phyloP scores from a whole-genome alignment of 495 filamentous ascomycete genomes.

The Talaromyces wortmannii region DNA sequence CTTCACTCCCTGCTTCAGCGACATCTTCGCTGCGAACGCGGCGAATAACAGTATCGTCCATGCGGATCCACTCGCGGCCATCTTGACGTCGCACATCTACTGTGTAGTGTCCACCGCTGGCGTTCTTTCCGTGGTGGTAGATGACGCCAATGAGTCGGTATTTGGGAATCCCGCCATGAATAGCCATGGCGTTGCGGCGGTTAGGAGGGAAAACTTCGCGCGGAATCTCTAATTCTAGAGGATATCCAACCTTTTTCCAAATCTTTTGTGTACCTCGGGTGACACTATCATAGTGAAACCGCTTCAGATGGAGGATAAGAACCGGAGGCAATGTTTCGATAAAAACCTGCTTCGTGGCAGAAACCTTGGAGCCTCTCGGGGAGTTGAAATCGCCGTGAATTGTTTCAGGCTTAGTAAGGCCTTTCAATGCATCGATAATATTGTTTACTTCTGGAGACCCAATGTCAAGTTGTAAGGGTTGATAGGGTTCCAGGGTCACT shows the following conservation, averaged over 20 bases:
- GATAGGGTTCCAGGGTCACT: constrained; percentile 87
- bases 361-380: constrained; percentile 65
- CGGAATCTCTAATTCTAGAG: constrained; percentile 88
- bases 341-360: constrained; percentile 87
- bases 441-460: constrained; percentile 75
- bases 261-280: constrained; percentile 88
- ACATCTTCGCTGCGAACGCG: constrained; percentile 86
- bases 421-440: constrained; percentile 85
- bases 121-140: constrained; percentile 95
- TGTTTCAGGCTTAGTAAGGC: constrained; percentile 73
- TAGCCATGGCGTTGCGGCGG: constrained; percentile 55
- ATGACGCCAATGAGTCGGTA: constrained; percentile 89
- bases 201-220: constrained; percentile 81
- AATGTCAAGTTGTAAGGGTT: constrained; percentile 93
- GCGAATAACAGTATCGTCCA: constrained; percentile 89
- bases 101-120: constrained; percentile 92
- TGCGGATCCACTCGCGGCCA: constrained; percentile 85
- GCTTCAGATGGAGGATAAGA: constrained; percentile 90
- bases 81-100: constrained; percentile 94
- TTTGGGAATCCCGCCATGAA: constrained; percentile 61
- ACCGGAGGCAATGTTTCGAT: constrained; percentile 91
- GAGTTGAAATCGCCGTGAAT: constrained; percentile 85
- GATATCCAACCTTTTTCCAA: constrained; percentile 97
- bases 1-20: constrained; percentile 75
- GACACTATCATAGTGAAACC: constrained; percentile 90